phyloP scores from a whole-genome alignment of 768 basidiomycete genomes.

The Leccinum barrowsii region DNA sequence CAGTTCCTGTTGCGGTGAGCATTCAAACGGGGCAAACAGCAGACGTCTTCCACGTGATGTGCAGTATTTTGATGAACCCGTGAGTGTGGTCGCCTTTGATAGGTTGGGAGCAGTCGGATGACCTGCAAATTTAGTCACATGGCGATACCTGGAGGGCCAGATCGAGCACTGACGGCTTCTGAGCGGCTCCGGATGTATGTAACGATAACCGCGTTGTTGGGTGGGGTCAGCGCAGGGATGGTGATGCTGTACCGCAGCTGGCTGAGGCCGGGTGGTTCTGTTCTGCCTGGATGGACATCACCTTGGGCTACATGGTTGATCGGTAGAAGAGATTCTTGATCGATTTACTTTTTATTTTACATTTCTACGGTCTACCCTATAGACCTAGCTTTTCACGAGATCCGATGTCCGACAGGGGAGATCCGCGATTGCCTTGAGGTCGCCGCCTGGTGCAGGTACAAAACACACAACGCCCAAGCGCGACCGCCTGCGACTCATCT shows the following conservation, averaged over 20 bases:
- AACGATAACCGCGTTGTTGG: slow-evolving; percentile 66
- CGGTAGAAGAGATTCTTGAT: slow-evolving; percentile 42
- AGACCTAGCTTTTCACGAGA: slow-evolving; percentile 21
- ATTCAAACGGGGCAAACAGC: slow-evolving; percentile 82
- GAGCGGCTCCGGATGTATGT: slow-evolving; percentile 70
- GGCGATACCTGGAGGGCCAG: slow-evolving; percentile 80
- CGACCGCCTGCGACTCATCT: slow-evolving; percentile 14
- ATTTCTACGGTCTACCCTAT: slow-evolving; percentile 5
- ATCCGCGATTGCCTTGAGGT: slow-evolving; percentile 38
- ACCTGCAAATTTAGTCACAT: slow-evolving; percentile 40
- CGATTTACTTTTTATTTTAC: slow-evolving; percentile 4
- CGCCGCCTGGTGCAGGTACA: slow-evolving; percentile 25
- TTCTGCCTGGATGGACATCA: slow-evolving; percentile 50
- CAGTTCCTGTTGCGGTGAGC: slow-evolving; percentile 92
- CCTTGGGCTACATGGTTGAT: slow-evolving; percentile 68
- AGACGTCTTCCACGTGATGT: slow-evolving; percentile 85
- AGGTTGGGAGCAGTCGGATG: slow-evolving; percentile 6
- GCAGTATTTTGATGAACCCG: slow-evolving; percentile 84
- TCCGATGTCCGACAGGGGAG: slow-evolving; percentile 35
- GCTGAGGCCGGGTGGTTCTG: slow-evolving; percentile 54
- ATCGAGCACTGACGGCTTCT: slow-evolving; percentile 69
- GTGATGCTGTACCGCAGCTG: slow-evolving; percentile 69
- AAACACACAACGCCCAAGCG: slow-evolving; percentile 13
- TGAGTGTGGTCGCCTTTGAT: slow-evolving; percentile 46
- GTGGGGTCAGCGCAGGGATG: slow-evolving; percentile 69